phyloP scores from a whole-genome alignment of 2,329 filamentous ascomycete species.

The Sarocladiaceae sp. region DNA sequence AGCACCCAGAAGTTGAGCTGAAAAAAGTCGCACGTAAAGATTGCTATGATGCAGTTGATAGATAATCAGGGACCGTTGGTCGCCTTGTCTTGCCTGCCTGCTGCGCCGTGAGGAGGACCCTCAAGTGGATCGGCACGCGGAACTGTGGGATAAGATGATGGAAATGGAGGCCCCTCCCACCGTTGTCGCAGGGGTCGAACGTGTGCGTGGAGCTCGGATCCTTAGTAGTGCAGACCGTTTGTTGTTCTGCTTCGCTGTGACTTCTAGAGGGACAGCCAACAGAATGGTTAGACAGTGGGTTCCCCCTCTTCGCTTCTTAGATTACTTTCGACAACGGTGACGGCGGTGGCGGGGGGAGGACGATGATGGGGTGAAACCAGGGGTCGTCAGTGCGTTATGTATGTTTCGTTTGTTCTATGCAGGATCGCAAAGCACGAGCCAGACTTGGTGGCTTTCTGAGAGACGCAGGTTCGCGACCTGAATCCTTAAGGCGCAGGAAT shows the following conservation, averaged over 20 bases:
- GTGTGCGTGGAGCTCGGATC: not conserved
- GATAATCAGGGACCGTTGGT: constrained; percentile 2
- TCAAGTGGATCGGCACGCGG: constrained; percentile 2
- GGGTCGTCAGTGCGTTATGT: not conserved
- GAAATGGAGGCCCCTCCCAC: not conserved
- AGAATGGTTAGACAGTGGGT: too few species aligned
- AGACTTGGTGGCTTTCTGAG: not conserved
- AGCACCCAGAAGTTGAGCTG: not conserved
- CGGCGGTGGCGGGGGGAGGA: constrained; percentile 1
- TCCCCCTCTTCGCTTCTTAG: too few species aligned
- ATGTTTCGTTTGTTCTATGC: not conserved
- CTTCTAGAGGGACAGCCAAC: not conserved
- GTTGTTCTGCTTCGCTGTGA: not conserved
- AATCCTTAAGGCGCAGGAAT: too few species aligned
- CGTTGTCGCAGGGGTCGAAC: not conserved
- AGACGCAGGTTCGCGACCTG: too few species aligned
- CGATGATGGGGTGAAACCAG: not conserved
- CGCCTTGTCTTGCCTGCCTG: not conserved
- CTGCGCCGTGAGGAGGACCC: not conserved
- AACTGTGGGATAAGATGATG: not conserved
- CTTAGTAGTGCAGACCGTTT: not conserved
- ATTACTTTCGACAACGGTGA: not conserved
- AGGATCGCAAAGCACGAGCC: not conserved
- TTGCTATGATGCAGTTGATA: not conserved
- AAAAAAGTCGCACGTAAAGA: constrained; percentile 1